Percentiles rank a stretch among this genome's conserved stretches.
Conservation (phyloP, 176 grass and related monocot species). For the Phoenix dactylifera region DNA sequence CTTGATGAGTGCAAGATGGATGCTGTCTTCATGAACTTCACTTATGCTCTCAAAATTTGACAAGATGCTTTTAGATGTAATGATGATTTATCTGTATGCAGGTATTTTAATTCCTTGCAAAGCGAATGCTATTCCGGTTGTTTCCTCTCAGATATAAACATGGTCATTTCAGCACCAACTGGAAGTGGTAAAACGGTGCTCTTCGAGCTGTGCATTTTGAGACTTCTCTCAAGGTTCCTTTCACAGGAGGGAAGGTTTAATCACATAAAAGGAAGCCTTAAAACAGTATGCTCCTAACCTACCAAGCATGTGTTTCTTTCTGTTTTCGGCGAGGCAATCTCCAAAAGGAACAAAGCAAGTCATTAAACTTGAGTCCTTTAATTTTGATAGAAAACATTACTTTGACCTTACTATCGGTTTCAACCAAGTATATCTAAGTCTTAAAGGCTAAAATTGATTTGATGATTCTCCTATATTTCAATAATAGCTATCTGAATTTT, state of each 20-base stretch:
- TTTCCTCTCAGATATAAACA: slow-evolving; percentile 76
- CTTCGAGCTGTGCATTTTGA: slow-evolving; percentile 91
- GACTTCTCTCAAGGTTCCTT: slow-evolving; percentile 78
- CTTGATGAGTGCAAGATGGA: too few relatives aligned
- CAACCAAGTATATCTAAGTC: too few relatives aligned
- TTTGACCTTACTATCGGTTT: too few relatives aligned
- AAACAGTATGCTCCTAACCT: slow-evolving; percentile 52
- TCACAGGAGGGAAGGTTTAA: slow-evolving; percentile 55
- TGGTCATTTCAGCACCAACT: slow-evolving; percentile 94
- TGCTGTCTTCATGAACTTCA: too few relatives aligned
- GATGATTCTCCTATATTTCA: too few relatives aligned
- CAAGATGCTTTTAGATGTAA: neutral
- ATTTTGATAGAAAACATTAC: too few relatives aligned
- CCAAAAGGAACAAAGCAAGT: too few relatives aligned
- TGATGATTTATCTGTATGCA: slow-evolving; percentile 23
- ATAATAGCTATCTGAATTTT: too few relatives aligned
- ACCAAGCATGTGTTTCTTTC: too few relatives aligned
- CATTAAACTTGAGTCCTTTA: too few relatives aligned
- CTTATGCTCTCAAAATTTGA: neutral
- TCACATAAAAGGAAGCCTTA: slow-evolving; percentile 61
- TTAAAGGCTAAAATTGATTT: too few relatives aligned
- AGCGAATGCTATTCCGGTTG: slow-evolving; percentile 77
- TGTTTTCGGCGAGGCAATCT: too few relatives aligned
- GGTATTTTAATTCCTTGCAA: slow-evolving; percentile 96
- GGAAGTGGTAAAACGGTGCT: slow-evolving; percentile 91